Percentiles rank a stretch among this genome's conserved stretches.
Conservation (phyloP, 2,329 filamentous ascomycete genomes). For the Zelopaecilomyces penicillatus region DNA sequence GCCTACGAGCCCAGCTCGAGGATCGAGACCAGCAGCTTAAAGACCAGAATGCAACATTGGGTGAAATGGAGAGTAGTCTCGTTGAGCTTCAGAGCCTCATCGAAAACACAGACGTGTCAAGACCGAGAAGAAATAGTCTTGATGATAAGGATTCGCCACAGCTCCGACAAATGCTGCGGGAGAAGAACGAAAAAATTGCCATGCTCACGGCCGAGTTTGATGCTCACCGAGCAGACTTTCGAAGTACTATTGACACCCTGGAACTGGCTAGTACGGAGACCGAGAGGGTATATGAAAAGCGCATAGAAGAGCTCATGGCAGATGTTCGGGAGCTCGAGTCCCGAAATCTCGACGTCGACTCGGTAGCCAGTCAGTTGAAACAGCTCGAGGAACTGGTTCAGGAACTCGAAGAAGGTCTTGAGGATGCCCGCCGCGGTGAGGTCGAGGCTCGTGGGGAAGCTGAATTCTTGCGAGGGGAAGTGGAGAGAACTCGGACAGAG, state of each 20-base stretch:
- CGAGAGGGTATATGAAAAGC: constrained; percentile 89
- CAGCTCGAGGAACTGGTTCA: constrained; percentile 94
- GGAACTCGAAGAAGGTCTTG: constrained; percentile 90
- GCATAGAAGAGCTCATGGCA: constrained; percentile 75
- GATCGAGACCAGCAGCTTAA: constrained; percentile 82
- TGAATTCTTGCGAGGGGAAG: constrained; percentile 89
- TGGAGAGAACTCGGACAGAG: constrained; percentile 83
- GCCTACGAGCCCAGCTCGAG: constrained; percentile 64
- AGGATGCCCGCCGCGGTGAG: constrained; percentile 88
- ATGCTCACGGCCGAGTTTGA: constrained; percentile 93
- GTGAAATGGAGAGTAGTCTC: constrained; percentile 84
- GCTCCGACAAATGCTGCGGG: constrained; percentile 71
- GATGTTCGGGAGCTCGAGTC: constrained; percentile 79
- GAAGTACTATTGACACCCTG: constrained; percentile 91
- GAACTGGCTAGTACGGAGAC: constrained; percentile 95
- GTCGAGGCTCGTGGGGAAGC: constrained; percentile 93
- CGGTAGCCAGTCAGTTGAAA: constrained; percentile 83
- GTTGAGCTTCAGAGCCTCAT: constrained; percentile 69
- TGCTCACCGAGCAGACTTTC: constrained; percentile 86
- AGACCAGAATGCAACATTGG: constrained; percentile 72
- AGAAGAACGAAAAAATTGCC: constrained; percentile 95
- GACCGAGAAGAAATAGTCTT: constrained; percentile 37
- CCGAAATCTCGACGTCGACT: constrained; percentile 80
- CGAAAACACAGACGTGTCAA: constrained; percentile 41
- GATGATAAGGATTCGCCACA: constrained; percentile 68